Evolutionary conservation across 148 eudicot genomes (phyloP).

Genomic region (Chenopodium formosanum): DNA sequence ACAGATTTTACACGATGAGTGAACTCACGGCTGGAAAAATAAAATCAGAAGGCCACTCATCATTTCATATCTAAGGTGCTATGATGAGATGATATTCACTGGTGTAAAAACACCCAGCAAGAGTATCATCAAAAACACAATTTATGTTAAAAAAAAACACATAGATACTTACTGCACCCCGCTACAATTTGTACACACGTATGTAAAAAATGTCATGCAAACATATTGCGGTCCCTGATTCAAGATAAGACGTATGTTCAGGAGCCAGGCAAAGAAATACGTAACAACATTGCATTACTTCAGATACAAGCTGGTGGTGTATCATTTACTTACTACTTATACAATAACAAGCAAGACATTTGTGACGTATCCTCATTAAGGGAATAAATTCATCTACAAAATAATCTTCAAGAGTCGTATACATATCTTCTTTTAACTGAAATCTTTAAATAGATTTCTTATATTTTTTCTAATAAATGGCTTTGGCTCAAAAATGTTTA

Average conservation of each 20-base stretch:
- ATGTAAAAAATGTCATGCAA: conserved; percentile 67
- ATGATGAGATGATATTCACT: not conserved
- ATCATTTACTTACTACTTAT: not conserved
- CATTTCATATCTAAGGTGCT: not conserved
- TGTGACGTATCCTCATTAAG: too few species aligned
- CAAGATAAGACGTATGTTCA: conserved; percentile 12
- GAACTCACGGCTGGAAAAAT: conserved; percentile 52
- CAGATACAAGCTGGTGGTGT: not conserved
- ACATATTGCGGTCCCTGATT: conserved; percentile 69
- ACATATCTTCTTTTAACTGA: too few species aligned
- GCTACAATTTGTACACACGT: conserved; percentile 67
- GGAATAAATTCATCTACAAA: too few species aligned
- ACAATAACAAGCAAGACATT: not conserved
- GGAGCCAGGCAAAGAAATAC: not conserved
- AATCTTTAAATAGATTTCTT: too few species aligned
- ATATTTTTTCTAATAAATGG: too few species aligned
- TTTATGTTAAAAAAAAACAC: not conserved
- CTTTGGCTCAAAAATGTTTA: not conserved
- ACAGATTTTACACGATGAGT: conserved; percentile 66
- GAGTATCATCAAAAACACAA: too few species aligned
- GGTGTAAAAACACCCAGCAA: too few species aligned
- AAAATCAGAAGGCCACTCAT: conserved; percentile 5
- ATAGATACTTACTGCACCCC: conserved; percentile 61
- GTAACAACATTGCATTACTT: not conserved
- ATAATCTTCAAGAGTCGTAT: too few species aligned